Evolutionary conservation across 495 filamentous ascomycete species (phyloP).

Genomic region (Daldinia childiae): DNA sequence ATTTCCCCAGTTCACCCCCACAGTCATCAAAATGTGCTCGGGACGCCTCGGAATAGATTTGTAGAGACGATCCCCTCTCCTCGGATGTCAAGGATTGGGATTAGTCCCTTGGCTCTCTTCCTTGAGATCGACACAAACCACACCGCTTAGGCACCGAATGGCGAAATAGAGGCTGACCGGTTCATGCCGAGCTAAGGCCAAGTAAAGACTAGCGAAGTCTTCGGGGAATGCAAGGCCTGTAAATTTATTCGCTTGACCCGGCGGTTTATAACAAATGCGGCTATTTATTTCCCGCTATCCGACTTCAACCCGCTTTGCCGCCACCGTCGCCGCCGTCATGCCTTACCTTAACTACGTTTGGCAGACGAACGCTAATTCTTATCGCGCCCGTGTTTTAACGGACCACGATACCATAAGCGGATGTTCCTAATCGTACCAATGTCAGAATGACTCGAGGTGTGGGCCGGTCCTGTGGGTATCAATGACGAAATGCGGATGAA

Average conservation of each 20-base stretch:
- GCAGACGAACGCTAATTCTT: constrained; percentile 10
- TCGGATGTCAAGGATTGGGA: background rate
- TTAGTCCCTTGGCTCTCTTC: constrained; percentile 26
- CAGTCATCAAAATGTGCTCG: background rate
- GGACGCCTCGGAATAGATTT: background rate
- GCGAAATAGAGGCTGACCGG: constrained; percentile 21
- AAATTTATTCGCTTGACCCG: constrained; percentile 15
- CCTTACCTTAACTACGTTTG: background rate
- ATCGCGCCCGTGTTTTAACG: constrained; percentile 6
- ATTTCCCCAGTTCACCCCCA: background rate
- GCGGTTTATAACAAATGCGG: constrained; percentile 14
- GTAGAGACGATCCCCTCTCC: background rate
- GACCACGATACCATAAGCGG: background rate
- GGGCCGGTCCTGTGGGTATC: constrained; percentile 27
- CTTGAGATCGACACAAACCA: constrained; percentile 29
- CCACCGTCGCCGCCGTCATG: constrained; percentile 5
- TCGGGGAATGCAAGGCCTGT: background rate
- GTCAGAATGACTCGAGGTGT: constrained; percentile 12
- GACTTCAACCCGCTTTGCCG: constrained; percentile 15
- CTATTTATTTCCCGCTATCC: constrained; percentile 13
- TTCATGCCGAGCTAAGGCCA: constrained; percentile 17
- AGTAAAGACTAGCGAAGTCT: background rate
- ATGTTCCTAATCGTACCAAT: background rate
- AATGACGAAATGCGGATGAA: constrained; percentile 41
- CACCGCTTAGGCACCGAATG: constrained; percentile 29